phyloP scores from a whole-genome alignment of 2,329 filamentous ascomycete genomes.

The Fusarium sp. region DNA sequence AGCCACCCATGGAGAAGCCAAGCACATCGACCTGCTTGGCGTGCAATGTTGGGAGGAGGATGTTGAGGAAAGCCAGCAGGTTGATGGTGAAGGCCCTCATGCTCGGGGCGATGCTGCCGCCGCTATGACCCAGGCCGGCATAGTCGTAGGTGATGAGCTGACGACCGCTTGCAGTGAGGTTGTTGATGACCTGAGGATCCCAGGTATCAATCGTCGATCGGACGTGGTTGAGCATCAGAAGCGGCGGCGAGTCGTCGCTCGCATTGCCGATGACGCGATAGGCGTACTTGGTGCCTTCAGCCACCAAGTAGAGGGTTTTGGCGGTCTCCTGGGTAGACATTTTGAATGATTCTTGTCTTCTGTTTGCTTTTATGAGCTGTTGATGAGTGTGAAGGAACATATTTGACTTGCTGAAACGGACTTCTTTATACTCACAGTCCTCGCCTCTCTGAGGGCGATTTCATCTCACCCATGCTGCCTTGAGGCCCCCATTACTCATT shows the following conservation, averaged over 20 bases:
- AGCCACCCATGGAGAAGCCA: constrained; percentile 13
- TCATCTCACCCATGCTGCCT: too few species aligned
- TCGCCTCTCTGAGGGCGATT: neutral
- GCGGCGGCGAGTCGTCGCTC: neutral
- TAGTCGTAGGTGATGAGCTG: constrained; percentile 3
- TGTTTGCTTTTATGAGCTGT: neutral
- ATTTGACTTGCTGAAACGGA: neutral
- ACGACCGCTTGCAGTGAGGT: neutral
- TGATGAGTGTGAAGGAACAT: neutral
- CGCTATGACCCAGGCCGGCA: constrained; percentile 3
- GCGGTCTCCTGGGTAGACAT: constrained; percentile 2
- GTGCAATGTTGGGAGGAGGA: constrained; percentile 2
- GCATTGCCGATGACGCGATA: constrained; percentile 7
- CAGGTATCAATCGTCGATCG: constrained; percentile 12
- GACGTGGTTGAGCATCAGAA: constrained; percentile 14
- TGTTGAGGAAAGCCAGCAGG: constrained; percentile 9
- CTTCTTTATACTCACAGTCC: neutral
- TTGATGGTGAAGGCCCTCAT: constrained; percentile 6
- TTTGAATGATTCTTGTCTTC: neutral
- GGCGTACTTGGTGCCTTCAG: constrained; percentile 10
- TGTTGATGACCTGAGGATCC: constrained; percentile 11
- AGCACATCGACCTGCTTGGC: constrained; percentile 5
- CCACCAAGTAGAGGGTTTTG: constrained; percentile 3
- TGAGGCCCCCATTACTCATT: neutral
- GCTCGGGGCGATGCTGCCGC: constrained; percentile 7